These are phyloP conservation scores for Phoma herbarum DNA, from an alignment of 2,329 filamentous ascomycete genomes.

Conservation along the genomic window DNA sequence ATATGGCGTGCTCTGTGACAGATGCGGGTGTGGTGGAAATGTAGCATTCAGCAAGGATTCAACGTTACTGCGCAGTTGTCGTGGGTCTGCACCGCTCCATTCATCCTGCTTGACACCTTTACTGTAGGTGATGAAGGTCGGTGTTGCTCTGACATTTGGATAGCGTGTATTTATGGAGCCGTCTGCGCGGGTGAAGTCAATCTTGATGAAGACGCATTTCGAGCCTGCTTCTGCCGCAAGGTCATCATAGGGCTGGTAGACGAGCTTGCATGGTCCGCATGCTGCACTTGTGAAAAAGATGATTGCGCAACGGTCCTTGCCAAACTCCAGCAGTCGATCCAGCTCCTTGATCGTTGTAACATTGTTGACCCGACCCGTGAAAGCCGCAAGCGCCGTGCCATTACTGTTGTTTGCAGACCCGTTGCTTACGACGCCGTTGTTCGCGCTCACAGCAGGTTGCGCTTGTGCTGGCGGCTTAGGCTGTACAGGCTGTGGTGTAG, in stretches of 20 bases:
- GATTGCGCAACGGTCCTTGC: constrained; percentile 74
- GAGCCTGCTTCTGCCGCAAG: constrained; percentile 76
- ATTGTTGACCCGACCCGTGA: constrained; percentile 65
- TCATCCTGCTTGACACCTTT: constrained; percentile 77
- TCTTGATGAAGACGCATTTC: constrained; percentile 78
- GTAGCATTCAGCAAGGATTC: constrained; percentile 78
- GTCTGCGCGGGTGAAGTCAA: constrained; percentile 76
- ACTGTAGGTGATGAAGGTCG: constrained; percentile 87
- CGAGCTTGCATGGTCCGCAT: constrained; percentile 82
- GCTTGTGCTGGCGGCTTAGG: constrained; percentile 26
- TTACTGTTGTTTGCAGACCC: constrained; percentile 18
- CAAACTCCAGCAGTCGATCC: constrained; percentile 66
- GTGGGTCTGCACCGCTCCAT: constrained; percentile 80
- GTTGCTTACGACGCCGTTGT: constrained; percentile 22
- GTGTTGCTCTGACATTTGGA: constrained; percentile 73
- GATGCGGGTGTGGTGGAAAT: constrained; percentile 78
- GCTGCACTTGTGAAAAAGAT: constrained; percentile 93
- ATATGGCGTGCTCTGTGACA: constrained; percentile 73
- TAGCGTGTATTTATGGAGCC: constrained; percentile 70
- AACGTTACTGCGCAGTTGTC: constrained; percentile 74
- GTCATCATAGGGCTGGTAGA: constrained; percentile 84
- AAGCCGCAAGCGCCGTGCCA: constrained; percentile 29
- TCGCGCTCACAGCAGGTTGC: constrained; percentile 18
- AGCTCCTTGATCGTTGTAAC: constrained; percentile 68
- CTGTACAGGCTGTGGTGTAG: constrained; percentile 51